Evolutionary conservation across 495 filamentous ascomycete species (phyloP).

Genomic region (Aspergillus sclerotioniger): DNA sequence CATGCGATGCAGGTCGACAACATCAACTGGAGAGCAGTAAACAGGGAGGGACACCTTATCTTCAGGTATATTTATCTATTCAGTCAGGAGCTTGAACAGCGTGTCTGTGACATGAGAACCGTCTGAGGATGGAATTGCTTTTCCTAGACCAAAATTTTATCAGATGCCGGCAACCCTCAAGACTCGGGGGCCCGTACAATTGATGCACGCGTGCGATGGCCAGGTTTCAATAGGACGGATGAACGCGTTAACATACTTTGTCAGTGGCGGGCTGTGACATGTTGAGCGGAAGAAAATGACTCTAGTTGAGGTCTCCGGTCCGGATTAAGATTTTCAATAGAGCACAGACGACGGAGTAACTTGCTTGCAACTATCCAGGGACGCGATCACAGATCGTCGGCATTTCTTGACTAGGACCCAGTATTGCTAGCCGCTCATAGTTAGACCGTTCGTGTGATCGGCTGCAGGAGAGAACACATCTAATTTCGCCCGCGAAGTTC

Average conservation of each 20-base stretch:
- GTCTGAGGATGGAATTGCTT: background rate
- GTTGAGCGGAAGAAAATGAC: background rate
- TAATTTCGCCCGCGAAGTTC: conserved; percentile 12
- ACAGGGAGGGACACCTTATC: background rate
- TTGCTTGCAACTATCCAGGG: background rate
- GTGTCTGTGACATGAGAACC: background rate
- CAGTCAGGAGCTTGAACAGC: background rate
- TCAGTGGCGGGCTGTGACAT: conserved; percentile 3
- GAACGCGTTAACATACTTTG: background rate
- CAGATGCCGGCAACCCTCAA: background rate
- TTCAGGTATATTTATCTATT: background rate
- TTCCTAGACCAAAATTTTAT: conserved; percentile 2
- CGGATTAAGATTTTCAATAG: conserved; percentile 3
- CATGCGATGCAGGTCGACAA: background rate
- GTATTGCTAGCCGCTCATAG: conserved; percentile 19
- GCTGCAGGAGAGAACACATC: conserved; percentile 23
- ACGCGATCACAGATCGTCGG: conserved; percentile 14
- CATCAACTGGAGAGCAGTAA: background rate
- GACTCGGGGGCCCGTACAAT: background rate
- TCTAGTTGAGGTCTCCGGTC: background rate
- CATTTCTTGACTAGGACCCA: conserved; percentile 12
- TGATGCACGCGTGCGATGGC: conserved; percentile 4
- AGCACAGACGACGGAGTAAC: background rate
- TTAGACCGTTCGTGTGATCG: conserved; percentile 16
- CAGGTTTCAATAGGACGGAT: conserved; percentile 8